These are phyloP conservation scores for Umbelopsis sp. DNA, from an alignment of 192 early-diverging fungal species.

Conservation along the genomic window DNA sequence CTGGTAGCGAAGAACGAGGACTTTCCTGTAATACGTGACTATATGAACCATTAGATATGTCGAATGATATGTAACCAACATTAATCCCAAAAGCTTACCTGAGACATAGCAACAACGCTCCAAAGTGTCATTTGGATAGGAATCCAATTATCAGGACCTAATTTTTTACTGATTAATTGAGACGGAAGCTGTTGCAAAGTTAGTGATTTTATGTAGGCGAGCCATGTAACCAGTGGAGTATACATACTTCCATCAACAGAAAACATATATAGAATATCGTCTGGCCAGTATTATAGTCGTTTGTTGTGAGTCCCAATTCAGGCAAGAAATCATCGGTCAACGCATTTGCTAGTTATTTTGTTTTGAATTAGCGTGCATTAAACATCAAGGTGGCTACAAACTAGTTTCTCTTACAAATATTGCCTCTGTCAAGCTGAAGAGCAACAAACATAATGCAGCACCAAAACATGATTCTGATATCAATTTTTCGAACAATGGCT, in stretches of 20 bases:
- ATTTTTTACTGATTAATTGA: slow-evolving; percentile 45
- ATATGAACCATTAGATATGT: not conserved
- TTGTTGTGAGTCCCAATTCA: slow-evolving; percentile 42
- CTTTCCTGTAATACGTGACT: slow-evolving; percentile 35
- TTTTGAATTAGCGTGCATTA: not conserved
- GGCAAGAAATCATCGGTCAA: slow-evolving; percentile 47
- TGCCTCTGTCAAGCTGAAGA: slow-evolving; percentile 54
- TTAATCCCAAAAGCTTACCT: slow-evolving; percentile 6
- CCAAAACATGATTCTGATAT: slow-evolving; percentile 46
- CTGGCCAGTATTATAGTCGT: slow-evolving; percentile 48
- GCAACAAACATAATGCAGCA: slow-evolving; percentile 56
- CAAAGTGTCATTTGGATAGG: slow-evolving; percentile 54
- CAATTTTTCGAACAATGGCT: slow-evolving; percentile 51
- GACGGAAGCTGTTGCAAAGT: slow-evolving; percentile 49
- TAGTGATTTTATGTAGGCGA: not conserved
- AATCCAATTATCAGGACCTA: slow-evolving; percentile 55
- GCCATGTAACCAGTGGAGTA: not conserved
- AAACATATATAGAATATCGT: slow-evolving; percentile 50
- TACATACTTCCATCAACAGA: slow-evolving; percentile 8
- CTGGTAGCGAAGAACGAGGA: slow-evolving; percentile 46
- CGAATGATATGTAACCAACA: not conserved
- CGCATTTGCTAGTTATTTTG: slow-evolving; percentile 37
- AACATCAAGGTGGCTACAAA: not conserved
- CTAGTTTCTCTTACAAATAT: slow-evolving; percentile 27
- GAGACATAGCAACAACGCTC: slow-evolving; percentile 48